phyloP scores from a whole-genome alignment of 2,329 filamentous ascomycete genomes.

The Aspergillus piperis region DNA sequence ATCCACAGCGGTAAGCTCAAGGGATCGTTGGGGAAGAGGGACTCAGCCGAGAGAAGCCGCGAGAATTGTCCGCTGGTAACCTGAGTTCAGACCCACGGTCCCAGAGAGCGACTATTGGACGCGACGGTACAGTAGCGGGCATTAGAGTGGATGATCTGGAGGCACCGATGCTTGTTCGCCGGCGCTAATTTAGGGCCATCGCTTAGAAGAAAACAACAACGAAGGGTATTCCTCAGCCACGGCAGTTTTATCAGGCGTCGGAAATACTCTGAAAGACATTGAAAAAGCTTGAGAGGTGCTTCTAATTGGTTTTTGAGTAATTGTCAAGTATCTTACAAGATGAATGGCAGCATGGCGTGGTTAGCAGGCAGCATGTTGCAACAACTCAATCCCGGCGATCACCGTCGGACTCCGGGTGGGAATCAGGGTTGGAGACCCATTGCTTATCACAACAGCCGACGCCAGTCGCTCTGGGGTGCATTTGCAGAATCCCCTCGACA shows the following conservation, averaged over 20 bases:
- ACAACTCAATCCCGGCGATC: neutral
- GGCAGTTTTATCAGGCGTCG: too few species aligned
- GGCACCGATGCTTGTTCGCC: neutral
- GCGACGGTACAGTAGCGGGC: neutral
- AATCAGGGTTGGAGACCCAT: slow-evolving; percentile 1
- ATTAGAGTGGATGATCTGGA: neutral
- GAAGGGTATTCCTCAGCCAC: too few species aligned
- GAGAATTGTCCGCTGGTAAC: neutral
- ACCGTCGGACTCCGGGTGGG: slow-evolving; percentile 4
- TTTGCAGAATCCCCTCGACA: neutral
- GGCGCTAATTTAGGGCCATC: neutral
- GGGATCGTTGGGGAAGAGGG: neutral
- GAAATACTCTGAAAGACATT: neutral
- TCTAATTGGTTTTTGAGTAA: neutral
- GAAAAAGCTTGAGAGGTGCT: neutral
- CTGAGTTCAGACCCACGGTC: neutral
- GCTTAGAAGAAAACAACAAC: neutral
- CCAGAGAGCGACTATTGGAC: neutral
- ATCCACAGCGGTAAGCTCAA: neutral
- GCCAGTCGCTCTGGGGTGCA: neutral
- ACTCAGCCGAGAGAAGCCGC: neutral
- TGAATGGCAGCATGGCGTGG: neutral
- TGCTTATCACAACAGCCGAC: slow-evolving; percentile 8
- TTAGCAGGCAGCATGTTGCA: neutral
- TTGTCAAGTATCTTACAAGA: neutral